Evolutionary conservation across 2,329 filamentous ascomycete species (phyloP).

Genomic region (Sphaerostilbella broomeana): DNA sequence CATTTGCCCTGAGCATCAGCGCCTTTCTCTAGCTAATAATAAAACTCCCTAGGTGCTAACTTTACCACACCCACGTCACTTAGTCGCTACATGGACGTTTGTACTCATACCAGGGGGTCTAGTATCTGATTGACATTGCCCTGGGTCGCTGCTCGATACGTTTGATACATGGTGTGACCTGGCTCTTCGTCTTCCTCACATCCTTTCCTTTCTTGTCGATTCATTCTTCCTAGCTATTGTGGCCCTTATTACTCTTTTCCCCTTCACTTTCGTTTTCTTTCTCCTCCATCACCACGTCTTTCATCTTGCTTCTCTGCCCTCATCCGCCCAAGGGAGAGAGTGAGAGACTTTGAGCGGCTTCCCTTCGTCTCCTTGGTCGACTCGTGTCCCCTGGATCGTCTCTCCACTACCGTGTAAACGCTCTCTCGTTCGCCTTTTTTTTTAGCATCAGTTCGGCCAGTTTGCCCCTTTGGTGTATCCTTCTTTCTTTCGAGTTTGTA

Average conservation of each 20-base stretch:
- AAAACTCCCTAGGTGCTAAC: too few species aligned
- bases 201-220: conserved; percentile 8
- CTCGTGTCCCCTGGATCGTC: background rate
- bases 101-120: too few species aligned
- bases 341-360: conserved; percentile 3
- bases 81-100: too few species aligned
- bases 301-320: conserved; percentile 1
- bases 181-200: too few species aligned
- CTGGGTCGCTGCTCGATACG: too few species aligned
- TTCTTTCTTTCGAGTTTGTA: conserved; percentile 1
- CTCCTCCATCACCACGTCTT: background rate
- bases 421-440: conserved; percentile 4
- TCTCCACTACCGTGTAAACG: background rate
- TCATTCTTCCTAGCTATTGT: conserved; percentile 8
- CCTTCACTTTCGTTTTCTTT: conserved; percentile 6
- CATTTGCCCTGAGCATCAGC: too few species aligned
- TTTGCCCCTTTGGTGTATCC: conserved; percentile 7
- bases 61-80: too few species aligned
- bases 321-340: conserved; percentile 1
- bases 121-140: too few species aligned
- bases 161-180: too few species aligned
- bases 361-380: background rate
- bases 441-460: background rate
- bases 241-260: conserved; percentile 14
- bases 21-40: too few species aligned